Percentiles rank a stretch among this genome's conserved stretches.
These are phyloP conservation scores for Rubia yunnanensis DNA, from an alignment of 257 asterid species.

Conservation along the genomic window DNA sequence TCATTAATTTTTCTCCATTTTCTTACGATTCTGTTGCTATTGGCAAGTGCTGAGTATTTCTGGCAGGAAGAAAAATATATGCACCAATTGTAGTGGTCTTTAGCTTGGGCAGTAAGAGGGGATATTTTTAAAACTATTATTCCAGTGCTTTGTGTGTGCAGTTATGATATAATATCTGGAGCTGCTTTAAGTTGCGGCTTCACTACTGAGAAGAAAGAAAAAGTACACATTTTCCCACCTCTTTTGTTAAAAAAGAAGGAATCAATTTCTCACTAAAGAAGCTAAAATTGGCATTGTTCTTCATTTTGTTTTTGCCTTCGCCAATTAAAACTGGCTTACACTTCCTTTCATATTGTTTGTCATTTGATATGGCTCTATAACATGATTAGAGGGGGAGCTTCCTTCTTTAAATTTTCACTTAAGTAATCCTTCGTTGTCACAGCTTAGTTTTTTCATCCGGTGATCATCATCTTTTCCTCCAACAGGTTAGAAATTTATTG, in stretches of 20 bases:
- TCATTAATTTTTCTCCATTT: background rate
- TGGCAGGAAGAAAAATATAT: background rate
- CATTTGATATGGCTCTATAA: too few relatives aligned
- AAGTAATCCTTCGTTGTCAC: background rate
- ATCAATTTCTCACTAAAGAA: too few relatives aligned
- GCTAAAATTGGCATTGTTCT: too few relatives aligned
- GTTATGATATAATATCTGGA: too few relatives aligned
- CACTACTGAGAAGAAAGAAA: too few relatives aligned
- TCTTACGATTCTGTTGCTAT: background rate
- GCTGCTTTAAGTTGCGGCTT: background rate
- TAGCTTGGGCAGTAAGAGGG: too few relatives aligned
- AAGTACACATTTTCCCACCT: too few relatives aligned
- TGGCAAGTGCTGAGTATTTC: background rate
- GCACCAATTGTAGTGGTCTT: background rate
- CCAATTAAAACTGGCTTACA: background rate
- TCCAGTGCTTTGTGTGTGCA: too few relatives aligned
- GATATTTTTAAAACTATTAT: too few relatives aligned
- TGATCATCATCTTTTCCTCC: too few relatives aligned
- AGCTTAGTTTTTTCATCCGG: background rate
- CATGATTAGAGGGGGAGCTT: too few relatives aligned
- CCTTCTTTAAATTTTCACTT: background rate
- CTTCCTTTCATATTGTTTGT: background rate
- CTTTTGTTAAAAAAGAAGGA: too few relatives aligned
- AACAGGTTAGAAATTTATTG: slow-evolving; percentile 65
- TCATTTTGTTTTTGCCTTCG: background rate